Conservation (phyloP, 768 basidiomycete species). For the Leucocoprinus sp. region DNA sequence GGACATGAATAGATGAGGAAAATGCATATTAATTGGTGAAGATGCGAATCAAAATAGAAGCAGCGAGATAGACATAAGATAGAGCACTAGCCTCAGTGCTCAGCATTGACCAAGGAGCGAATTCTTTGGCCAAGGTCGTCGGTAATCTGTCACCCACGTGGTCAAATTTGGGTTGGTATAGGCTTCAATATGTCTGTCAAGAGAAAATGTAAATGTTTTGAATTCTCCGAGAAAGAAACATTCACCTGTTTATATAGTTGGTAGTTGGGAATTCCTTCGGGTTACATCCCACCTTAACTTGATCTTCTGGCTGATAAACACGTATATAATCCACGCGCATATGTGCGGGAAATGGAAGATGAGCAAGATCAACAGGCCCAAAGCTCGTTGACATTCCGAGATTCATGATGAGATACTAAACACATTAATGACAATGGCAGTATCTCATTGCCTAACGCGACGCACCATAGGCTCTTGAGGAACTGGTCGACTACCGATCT, state of each 20-base stretch:
- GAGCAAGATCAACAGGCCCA: constrained; percentile 56
- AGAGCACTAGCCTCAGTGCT: neutral
- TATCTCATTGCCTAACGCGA: constrained; percentile 13
- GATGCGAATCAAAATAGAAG: neutral
- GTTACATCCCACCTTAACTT: constrained; percentile 67
- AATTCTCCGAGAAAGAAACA: constrained; percentile 8
- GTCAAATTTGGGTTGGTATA: constrained; percentile 64
- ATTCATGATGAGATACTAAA: constrained; percentile 74
- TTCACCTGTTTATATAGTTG: constrained; percentile 60
- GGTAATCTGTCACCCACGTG: constrained; percentile 42
- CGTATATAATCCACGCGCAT: constrained; percentile 46
- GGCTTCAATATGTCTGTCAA: constrained; percentile 47
- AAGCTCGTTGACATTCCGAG: constrained; percentile 81
- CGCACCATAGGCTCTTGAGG: constrained; percentile 81
- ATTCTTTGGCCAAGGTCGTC: constrained; percentile 57
- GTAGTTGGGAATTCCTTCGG: constrained; percentile 60
- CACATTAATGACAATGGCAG: constrained; percentile 4
- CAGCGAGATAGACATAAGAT: neutral
- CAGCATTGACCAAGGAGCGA: constrained; percentile 32
- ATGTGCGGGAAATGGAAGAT: constrained; percentile 60
- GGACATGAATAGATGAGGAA: too few relatives aligned
- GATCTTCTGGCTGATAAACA: constrained; percentile 60
- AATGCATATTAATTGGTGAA: too few relatives aligned
- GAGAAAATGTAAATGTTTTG: neutral
- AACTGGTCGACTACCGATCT: constrained; percentile 62